Percentiles rank a stretch among this genome's conserved stretches.
These are phyloP conservation scores for Mycosphaerelloides madeirae DNA, from an alignment of 2,329 filamentous ascomycete species.

Conservation along the genomic window DNA sequence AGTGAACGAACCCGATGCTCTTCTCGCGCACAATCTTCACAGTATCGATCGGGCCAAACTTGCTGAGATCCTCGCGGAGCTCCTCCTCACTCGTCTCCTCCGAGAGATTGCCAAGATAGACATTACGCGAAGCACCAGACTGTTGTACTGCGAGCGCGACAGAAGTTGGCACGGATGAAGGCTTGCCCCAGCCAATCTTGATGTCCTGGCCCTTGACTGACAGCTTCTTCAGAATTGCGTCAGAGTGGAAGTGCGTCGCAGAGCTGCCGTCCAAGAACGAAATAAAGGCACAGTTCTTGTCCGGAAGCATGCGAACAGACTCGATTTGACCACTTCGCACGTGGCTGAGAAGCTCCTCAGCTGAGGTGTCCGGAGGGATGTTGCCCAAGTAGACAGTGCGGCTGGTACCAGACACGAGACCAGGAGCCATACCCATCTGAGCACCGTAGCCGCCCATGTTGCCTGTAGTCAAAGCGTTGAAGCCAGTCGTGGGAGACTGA, in stretches of 20 bases:
- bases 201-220: slow-evolving; percentile 98
- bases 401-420: slow-evolving; percentile 82
- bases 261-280: slow-evolving; percentile 97
- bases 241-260: slow-evolving; percentile 97
- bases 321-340: slow-evolving; percentile 97
- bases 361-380: slow-evolving; percentile 94
- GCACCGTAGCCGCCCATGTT: slow-evolving; percentile 42
- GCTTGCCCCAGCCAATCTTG: slow-evolving; percentile 99
- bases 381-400: slow-evolving; percentile 96
- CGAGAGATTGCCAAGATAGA: slow-evolving; percentile 88
- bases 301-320: slow-evolving; percentile 90
- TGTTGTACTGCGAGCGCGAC: slow-evolving; percentile 97
- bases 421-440: slow-evolving; percentile 62
- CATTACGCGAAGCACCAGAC: slow-evolving; percentile 91
- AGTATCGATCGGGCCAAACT: slow-evolving; percentile 94
- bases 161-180: slow-evolving; percentile 93
- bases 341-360: slow-evolving; percentile 93
- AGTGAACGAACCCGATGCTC: slow-evolving; percentile 95
- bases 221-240: slow-evolving; percentile 99
- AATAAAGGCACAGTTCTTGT: slow-evolving; percentile 99
- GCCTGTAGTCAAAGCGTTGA: slow-evolving; percentile 55
- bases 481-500: slow-evolving; percentile 80
- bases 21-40: slow-evolving; percentile 98
- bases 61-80: slow-evolving; percentile 87
- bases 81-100: slow-evolving; percentile 91